Evolutionary conservation across 305 asterid species (phyloP).

Genomic region (Lippia alba): DNA sequence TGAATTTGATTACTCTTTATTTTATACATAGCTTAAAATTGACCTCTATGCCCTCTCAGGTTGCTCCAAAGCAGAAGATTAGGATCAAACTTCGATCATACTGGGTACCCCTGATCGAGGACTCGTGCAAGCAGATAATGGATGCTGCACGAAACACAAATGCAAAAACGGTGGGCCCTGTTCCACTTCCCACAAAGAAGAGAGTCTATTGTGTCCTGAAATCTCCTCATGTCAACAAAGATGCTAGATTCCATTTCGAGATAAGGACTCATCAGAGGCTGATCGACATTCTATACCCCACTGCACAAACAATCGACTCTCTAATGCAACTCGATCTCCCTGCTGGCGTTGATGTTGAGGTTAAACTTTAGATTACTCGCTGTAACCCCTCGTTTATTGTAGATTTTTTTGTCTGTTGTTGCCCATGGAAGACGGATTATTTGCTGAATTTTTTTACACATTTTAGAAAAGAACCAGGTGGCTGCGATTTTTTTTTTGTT

Average conservation of each 20-base stretch:
- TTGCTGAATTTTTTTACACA: background rate
- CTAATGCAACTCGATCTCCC: slow-evolving; percentile 96
- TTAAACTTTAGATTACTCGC: slow-evolving; percentile 64
- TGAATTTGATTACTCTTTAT: background rate
- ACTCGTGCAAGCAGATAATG: slow-evolving; percentile 86
- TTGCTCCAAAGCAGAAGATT: slow-evolving; percentile 85
- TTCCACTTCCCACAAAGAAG: slow-evolving; percentile 91
- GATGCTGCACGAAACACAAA: slow-evolving; percentile 86
- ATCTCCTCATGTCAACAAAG: slow-evolving; percentile 99
- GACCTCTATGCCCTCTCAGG: slow-evolving; percentile 49
- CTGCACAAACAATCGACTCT: slow-evolving; percentile 97
- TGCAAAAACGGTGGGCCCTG: slow-evolving; percentile 96
- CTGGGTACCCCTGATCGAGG: slow-evolving; percentile 90
- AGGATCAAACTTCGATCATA: slow-evolving; percentile 90
- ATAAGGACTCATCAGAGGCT: slow-evolving; percentile 95
- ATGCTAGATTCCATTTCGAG: slow-evolving; percentile 94
- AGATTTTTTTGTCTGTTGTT: slow-evolving; percentile 22
- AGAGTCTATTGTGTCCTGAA: slow-evolving; percentile 86
- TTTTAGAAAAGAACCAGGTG: background rate
- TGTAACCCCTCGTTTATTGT: slow-evolving; percentile 26
- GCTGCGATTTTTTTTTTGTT: slow-evolving; percentile 19
- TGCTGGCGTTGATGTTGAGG: slow-evolving; percentile 97
- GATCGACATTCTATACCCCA: slow-evolving; percentile 90
- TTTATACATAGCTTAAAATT: slow-evolving; percentile 10
- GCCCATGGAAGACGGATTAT: no score